Conservation (phyloP, 2,329 filamentous ascomycete genomes). For the Ceratocystis variospora region DNA sequence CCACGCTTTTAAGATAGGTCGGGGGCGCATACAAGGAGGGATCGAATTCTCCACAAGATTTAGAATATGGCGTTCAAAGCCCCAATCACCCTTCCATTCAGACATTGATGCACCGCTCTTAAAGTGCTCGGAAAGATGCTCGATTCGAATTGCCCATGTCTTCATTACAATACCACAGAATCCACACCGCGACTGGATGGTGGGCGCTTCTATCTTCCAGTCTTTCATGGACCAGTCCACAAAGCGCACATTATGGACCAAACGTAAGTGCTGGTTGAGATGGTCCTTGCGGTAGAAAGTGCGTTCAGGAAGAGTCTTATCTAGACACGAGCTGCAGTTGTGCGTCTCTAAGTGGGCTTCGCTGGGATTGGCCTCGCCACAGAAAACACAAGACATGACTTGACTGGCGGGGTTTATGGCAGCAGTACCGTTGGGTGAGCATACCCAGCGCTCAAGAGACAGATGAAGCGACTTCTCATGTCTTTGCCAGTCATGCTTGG, state of each 20-base stretch:
- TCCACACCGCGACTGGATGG: slow-evolving; percentile 50
- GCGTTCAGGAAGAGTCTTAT: slow-evolving; percentile 46
- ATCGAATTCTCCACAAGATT: slow-evolving; percentile 54
- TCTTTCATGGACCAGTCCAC: slow-evolving; percentile 49
- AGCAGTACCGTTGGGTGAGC: slow-evolving; percentile 42
- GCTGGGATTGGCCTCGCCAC: slow-evolving; percentile 41
- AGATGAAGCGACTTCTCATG: slow-evolving; percentile 55
- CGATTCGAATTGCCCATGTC: slow-evolving; percentile 46
- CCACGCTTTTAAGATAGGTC: slow-evolving; percentile 30
- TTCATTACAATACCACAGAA: slow-evolving; percentile 51
- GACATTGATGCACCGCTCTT: slow-evolving; percentile 52
- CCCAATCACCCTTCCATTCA: slow-evolving; percentile 58
- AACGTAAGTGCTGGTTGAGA: slow-evolving; percentile 49
- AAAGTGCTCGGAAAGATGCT: slow-evolving; percentile 55
- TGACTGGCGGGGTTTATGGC: slow-evolving; percentile 47
- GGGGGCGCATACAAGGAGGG: slow-evolving; percentile 39
- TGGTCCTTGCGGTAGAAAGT: slow-evolving; percentile 56
- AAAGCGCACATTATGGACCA: slow-evolving; percentile 50
- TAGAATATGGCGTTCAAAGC: slow-evolving; percentile 47
- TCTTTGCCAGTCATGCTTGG: slow-evolving; percentile 56
- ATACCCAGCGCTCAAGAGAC: slow-evolving; percentile 54
- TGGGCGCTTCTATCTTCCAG: slow-evolving; percentile 47
- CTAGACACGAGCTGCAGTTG: slow-evolving; percentile 51
- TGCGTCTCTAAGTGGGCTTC: slow-evolving; percentile 44
- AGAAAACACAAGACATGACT: slow-evolving; percentile 44